Evolutionary conservation across 1,284 basidiomycete genomes (phyloP).

Genomic region (Malassezia obtusa): DNA sequence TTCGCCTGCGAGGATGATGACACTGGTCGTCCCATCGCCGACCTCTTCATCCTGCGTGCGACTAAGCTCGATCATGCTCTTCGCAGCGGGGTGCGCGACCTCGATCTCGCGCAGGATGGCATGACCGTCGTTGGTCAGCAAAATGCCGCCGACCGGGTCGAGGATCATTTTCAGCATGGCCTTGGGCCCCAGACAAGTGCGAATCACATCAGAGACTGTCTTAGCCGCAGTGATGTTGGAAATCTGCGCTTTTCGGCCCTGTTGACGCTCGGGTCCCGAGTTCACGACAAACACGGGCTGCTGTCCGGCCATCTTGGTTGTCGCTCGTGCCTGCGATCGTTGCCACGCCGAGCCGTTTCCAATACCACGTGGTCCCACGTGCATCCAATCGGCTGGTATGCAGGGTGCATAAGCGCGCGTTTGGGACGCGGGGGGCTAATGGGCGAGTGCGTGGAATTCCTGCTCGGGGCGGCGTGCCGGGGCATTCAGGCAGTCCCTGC

Average conservation of each 20-base stretch:
- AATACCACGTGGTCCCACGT: background rate
- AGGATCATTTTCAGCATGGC: conserved; percentile 99
- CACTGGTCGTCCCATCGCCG: conserved; percentile 92
- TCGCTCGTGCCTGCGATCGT: background rate
- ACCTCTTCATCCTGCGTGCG: conserved; percentile 97
- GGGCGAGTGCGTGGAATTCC: conserved; percentile 4
- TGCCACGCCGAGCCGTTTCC: background rate
- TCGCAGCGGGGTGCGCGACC: conserved; percentile 93
- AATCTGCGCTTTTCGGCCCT: conserved; percentile 87
- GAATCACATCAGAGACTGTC: conserved; percentile 97
- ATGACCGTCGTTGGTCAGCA: conserved; percentile 88
- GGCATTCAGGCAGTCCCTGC: too few relatives aligned
- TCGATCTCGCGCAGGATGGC: conserved; percentile 96
- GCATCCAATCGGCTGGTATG: background rate
- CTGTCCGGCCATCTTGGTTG: conserved; percentile 33
- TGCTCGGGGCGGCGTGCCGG: too few relatives aligned
- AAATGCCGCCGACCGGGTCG: conserved; percentile 53
- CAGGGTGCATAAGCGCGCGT: background rate
- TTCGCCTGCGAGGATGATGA: conserved; percentile 96
- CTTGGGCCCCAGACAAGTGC: conserved; percentile 92
- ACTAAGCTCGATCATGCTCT: conserved; percentile 98
- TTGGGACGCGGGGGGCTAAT: background rate
- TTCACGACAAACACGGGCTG: conserved; percentile 51
- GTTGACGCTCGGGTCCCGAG: conserved; percentile 82
- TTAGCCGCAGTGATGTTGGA: conserved; percentile 97